These are phyloP conservation scores for Lepidium didymum DNA, from an alignment of 345 rosid species.

Conservation along the genomic window DNA sequence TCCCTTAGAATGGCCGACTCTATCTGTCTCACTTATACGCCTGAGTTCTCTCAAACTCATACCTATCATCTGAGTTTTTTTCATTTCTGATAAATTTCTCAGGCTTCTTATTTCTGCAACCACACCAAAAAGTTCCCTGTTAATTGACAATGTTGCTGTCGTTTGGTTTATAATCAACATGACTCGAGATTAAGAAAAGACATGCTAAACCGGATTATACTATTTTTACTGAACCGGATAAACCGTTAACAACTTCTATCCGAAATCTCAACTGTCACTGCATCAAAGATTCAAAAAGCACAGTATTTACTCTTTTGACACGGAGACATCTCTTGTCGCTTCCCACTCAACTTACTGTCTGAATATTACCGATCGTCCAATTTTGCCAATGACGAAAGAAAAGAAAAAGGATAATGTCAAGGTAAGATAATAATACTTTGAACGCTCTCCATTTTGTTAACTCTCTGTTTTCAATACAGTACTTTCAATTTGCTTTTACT, in stretches of 20 bases:
- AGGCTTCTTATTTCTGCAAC: no score
- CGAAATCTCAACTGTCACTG: slow-evolving; percentile 1
- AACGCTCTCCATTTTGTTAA: background rate
- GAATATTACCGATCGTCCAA: background rate
- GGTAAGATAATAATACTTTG: slow-evolving; percentile 2
- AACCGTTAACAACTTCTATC: background rate
- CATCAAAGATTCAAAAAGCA: background rate
- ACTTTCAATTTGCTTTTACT: background rate
- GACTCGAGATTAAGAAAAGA: no score
- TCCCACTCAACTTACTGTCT: background rate
- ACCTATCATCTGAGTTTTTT: no score
- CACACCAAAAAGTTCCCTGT: no score
- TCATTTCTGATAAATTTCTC: no score
- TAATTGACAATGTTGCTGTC: no score
- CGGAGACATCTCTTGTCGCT: slow-evolving; percentile 9
- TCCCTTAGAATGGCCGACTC: no score
- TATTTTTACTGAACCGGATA: background rate
- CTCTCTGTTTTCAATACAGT: background rate
- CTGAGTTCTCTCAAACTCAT: no score
- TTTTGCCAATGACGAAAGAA: slow-evolving; percentile 13
- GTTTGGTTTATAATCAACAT: no score
- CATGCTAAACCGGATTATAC: no score
- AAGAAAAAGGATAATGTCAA: slow-evolving; percentile 23
- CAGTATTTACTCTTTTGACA: background rate
- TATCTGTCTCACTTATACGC: no score